Evolutionary conservation across 176 grass and related monocot species (phyloP).

Genomic region (Musa beccarii): DNA sequence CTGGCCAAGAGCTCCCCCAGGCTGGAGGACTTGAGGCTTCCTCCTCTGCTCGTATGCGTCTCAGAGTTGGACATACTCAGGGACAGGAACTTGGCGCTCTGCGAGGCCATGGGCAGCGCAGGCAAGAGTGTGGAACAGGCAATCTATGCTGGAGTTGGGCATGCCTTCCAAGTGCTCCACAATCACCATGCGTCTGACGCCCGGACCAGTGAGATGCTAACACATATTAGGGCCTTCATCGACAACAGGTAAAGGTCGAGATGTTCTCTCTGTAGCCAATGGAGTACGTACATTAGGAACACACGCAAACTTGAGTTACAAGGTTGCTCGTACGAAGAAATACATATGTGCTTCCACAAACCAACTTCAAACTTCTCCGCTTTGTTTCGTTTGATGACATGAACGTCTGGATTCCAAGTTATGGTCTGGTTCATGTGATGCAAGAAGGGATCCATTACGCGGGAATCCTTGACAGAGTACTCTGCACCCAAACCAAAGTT

Average conservation of each 20-base stretch:
- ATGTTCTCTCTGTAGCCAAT: no score
- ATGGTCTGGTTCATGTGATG: not conserved
- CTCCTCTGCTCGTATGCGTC: constrained; percentile 51
- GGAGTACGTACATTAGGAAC: no score
- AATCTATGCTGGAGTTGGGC: constrained; percentile 69
- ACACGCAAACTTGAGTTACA: not conserved
- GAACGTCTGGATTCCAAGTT: not conserved
- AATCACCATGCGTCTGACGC: constrained; percentile 66
- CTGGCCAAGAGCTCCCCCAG: constrained; percentile 28
- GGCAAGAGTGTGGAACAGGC: constrained; percentile 63
- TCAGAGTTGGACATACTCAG: constrained; percentile 66
- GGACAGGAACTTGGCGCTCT: constrained; percentile 86
- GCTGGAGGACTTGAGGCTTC: constrained; percentile 38
- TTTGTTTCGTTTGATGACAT: not conserved
- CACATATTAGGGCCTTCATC: constrained; percentile 68
- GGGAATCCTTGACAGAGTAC: no score
- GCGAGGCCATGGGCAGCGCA: constrained; percentile 48
- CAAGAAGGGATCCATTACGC: no score
- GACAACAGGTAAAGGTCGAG: constrained; percentile 23
- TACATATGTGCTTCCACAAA: not conserved
- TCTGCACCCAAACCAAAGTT: no score
- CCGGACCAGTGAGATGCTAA: constrained; percentile 75
- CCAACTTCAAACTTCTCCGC: not conserved
- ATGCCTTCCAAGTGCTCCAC: constrained; percentile 92
- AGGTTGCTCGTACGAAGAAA: not conserved